Conservation (phyloP, 2,329 filamentous ascomycete species). For the Penicillium sp. region DNA sequence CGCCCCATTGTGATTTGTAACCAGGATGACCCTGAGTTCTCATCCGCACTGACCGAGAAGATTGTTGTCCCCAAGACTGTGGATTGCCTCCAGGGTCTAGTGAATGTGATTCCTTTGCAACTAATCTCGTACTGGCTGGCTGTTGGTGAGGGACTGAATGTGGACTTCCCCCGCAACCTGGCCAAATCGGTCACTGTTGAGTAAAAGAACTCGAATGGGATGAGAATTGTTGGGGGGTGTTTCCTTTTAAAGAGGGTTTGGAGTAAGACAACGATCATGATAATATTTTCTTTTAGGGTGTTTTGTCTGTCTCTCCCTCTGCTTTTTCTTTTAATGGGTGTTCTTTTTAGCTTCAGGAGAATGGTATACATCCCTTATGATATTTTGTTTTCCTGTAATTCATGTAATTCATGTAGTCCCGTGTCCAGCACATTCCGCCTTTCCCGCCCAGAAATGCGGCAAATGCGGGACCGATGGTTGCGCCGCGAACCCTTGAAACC, state of each 20-base stretch:
- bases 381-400: background rate
- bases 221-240: background rate
- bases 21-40: conserved; percentile 83
- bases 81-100: conserved; percentile 89
- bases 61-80: conserved; percentile 97
- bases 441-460: background rate
- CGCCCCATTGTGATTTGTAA: conserved; percentile 99
- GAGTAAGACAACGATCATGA: conserved; percentile 27
- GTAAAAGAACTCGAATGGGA: conserved; percentile 53
- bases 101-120: conserved; percentile 97
- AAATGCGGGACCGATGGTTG: conserved; percentile 1
- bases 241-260: conserved; percentile 1
- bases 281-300: conserved; percentile 19
- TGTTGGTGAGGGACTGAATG: conserved; percentile 91
- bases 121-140: conserved; percentile 99
- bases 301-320: conserved; percentile 10
- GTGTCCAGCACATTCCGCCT: background rate
- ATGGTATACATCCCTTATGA: conserved; percentile 14
- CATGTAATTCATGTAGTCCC: background rate
- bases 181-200: conserved; percentile 99
- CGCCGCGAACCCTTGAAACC: background rate
- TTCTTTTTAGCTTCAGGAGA: conserved; percentile 17
- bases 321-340: conserved; percentile 4
- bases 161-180: conserved; percentile 97
- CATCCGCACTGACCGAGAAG: conserved; percentile 83